phyloP scores from a whole-genome alignment of 768 basidiomycete genomes.

The Mycena rebaudengoi region DNA sequence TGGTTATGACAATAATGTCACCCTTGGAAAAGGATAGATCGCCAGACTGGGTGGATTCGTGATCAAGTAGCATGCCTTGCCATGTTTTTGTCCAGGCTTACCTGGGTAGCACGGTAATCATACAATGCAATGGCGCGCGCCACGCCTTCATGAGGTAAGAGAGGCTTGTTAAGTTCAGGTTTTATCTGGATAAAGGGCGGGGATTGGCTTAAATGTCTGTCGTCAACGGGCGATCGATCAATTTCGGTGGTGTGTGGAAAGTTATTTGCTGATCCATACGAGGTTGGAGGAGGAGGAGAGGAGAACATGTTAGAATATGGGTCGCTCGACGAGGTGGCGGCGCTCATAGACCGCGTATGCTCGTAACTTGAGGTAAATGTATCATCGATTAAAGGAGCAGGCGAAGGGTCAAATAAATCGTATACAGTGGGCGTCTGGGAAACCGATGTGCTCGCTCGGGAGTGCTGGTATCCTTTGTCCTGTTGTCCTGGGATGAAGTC shows the following conservation, averaged over 20 bases:
- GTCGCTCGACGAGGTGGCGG: slow-evolving; percentile 38
- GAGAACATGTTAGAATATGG: slow-evolving; percentile 41
- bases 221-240: neutral
- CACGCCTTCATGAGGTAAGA: slow-evolving; percentile 65
- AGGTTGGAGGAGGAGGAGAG: neutral
- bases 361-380: slow-evolving; percentile 30
- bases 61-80: neutral
- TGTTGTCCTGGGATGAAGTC: slow-evolving; percentile 47
- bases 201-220: slow-evolving; percentile 15
- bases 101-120: slow-evolving; percentile 79
- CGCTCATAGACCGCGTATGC: slow-evolving; percentile 41
- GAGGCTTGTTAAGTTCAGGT: slow-evolving; percentile 56
- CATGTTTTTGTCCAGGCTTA: slow-evolving; percentile 38
- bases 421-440: slow-evolving; percentile 26
- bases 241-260: neutral
- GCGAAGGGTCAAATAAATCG: slow-evolving; percentile 40
- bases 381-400: slow-evolving; percentile 41
- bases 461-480: slow-evolving; percentile 10
- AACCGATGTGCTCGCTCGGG: slow-evolving; percentile 20
- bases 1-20: slow-evolving; percentile 72
- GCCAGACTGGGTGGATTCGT: slow-evolving; percentile 56
- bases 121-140: slow-evolving; percentile 79
- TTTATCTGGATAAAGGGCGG: slow-evolving; percentile 54
- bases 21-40: slow-evolving; percentile 83
- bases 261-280: neutral